Conservation (phyloP, 139 green algal species). For the Diplosphaera chodatii region DNA sequence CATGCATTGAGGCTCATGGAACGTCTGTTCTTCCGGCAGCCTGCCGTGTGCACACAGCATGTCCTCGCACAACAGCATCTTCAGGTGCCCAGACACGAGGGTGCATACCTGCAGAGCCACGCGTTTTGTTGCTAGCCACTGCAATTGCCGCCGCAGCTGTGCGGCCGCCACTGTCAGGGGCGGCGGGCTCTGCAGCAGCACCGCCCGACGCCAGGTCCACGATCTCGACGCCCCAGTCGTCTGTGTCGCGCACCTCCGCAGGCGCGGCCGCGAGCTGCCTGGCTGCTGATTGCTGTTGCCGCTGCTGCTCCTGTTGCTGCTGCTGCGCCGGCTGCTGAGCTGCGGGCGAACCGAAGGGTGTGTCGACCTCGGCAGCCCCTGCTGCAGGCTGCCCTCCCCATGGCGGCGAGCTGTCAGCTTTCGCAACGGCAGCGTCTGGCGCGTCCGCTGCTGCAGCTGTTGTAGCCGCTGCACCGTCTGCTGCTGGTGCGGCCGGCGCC, state of each 20-base stretch:
- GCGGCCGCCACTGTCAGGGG: not conserved
- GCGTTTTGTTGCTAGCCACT: not conserved
- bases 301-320: constrained; percentile 11
- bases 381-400: constrained; percentile 1
- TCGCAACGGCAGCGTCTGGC: not conserved
- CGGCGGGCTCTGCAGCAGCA: too few species aligned
- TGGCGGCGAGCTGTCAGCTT: too few species aligned
- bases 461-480: too few species aligned
- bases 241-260: not conserved
- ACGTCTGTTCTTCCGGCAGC: too few species aligned
- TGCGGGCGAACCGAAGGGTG: not conserved
- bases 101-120: not conserved
- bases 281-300: not conserved
- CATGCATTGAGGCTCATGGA: too few species aligned
- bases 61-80: too few species aligned
- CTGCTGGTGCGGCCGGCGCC: too few species aligned
- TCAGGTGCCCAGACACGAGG: too few species aligned
- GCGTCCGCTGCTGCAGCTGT: too few species aligned
- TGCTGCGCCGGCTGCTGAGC: not conserved
- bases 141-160: not conserved
- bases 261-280: not conserved
- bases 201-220: not conserved
- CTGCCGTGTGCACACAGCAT: too few species aligned
- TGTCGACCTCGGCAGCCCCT: not conserved
- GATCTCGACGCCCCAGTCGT: not conserved